Conservation (phyloP, 2,329 filamentous ascomycete genomes). For the Hymenoscyphus linearis region DNA sequence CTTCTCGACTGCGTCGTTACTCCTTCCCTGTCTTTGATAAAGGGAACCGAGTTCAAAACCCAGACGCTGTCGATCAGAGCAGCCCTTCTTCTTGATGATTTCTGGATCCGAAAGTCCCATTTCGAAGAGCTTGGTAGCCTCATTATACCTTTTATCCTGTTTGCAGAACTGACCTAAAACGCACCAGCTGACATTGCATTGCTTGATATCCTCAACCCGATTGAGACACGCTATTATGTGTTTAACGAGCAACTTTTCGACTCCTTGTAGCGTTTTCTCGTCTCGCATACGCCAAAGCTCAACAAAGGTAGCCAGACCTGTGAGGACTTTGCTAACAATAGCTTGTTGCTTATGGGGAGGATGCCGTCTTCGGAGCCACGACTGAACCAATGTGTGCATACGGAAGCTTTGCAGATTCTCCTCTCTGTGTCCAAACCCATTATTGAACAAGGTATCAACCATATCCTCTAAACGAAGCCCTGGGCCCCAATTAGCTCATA, state of each 20-base stretch:
- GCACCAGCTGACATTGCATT: background rate
- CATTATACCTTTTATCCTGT: background rate
- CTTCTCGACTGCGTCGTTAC: background rate
- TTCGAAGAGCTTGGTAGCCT: background rate
- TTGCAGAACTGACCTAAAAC: background rate
- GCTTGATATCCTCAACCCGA: background rate
- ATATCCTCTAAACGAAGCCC: background rate
- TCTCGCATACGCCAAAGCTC: background rate
- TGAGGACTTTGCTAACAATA: background rate
- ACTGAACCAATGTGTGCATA: constrained; percentile 3
- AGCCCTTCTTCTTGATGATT: background rate
- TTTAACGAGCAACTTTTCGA: background rate
- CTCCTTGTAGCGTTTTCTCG: background rate
- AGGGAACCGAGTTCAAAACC: background rate
- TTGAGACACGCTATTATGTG: background rate
- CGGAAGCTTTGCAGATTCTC: constrained; percentile 2
- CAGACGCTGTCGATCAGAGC: background rate
- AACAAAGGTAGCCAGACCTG: background rate
- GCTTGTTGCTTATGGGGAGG: background rate
- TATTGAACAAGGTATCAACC: constrained; percentile 1
- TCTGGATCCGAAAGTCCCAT: background rate
- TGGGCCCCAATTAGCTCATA: background rate
- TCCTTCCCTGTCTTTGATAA: background rate
- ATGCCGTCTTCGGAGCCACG: background rate
- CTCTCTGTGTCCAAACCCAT: background rate